These are phyloP conservation scores for Hylodesmum podocarpum DNA, from an alignment of 306 rosid species.

Conservation along the genomic window DNA sequence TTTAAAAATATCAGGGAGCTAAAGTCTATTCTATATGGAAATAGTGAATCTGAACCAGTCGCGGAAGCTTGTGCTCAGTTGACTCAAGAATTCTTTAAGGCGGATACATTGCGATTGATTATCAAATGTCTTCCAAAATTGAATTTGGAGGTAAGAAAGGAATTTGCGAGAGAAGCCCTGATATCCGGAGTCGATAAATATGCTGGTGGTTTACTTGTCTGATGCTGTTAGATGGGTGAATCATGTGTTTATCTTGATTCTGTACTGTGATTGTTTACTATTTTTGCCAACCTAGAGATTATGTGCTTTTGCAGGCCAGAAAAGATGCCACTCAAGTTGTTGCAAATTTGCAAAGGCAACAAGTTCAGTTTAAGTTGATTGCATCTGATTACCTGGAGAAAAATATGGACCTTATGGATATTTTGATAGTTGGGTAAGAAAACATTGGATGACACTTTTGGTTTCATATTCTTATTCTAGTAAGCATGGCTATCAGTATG, in stretches of 20 bases:
- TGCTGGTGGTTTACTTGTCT: background rate
- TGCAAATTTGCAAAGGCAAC: slow-evolving; percentile 97
- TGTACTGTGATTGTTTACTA: slow-evolving; percentile 1
- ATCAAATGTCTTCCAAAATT: slow-evolving; percentile 78
- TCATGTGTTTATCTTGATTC: slow-evolving; percentile 9
- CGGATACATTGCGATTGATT: slow-evolving; percentile 72
- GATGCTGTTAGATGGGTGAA: background rate
- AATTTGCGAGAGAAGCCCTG: background rate
- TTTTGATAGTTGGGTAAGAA: slow-evolving; percentile 78
- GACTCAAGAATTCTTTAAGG: slow-evolving; percentile 90
- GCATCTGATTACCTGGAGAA: slow-evolving; percentile 96
- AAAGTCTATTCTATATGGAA: slow-evolving; percentile 85
- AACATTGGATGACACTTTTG: background rate
- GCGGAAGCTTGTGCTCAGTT: slow-evolving; percentile 89
- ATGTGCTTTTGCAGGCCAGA: slow-evolving; percentile 62
- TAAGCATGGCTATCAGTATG: slow-evolving; percentile 19
- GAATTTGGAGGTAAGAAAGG: slow-evolving; percentile 82
- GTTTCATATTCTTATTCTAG: slow-evolving; percentile 19
- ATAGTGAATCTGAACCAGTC: slow-evolving; percentile 94
- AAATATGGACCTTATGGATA: slow-evolving; percentile 83
- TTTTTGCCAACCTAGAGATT: slow-evolving; percentile 32
- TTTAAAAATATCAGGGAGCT: slow-evolving; percentile 80
- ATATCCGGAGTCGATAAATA: slow-evolving; percentile 1
- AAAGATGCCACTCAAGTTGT: slow-evolving; percentile 98
- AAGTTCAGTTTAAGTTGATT: slow-evolving; percentile 84